phyloP scores from a whole-genome alignment of 2,329 filamentous ascomycete genomes.

The Arthrobotrys megalospora region DNA sequence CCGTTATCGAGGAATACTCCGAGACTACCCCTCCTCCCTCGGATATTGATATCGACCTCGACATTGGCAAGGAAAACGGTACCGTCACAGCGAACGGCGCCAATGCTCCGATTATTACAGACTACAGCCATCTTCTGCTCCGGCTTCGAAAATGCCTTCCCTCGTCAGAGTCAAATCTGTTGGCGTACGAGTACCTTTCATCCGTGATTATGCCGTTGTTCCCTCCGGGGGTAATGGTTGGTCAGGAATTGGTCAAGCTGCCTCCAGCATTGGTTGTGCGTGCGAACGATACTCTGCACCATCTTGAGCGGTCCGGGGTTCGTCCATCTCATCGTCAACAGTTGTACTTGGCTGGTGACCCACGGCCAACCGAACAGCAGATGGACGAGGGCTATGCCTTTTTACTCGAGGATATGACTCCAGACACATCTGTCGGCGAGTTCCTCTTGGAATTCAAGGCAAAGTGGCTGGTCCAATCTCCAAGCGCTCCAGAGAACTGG shows the following conservation, averaged over 20 bases:
- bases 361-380: constrained; percentile 66
- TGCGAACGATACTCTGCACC: constrained; percentile 73
- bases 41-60: constrained; percentile 59
- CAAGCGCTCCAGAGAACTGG: constrained; percentile 76
- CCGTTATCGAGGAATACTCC: constrained; percentile 66
- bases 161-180: constrained; percentile 69
- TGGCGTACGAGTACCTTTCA: constrained; percentile 70
- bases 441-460: constrained; percentile 82
- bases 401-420: constrained; percentile 81
- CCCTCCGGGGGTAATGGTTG: constrained; percentile 71
- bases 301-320: constrained; percentile 68
- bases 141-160: constrained; percentile 75
- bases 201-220: constrained; percentile 74
- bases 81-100: constrained; percentile 52
- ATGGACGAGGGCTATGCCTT: constrained; percentile 72
- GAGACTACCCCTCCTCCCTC: constrained; percentile 63
- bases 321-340: constrained; percentile 71
- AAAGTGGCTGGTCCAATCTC: constrained; percentile 86
- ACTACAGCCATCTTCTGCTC: constrained; percentile 70
- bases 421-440: constrained; percentile 65
- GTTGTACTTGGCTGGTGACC: constrained; percentile 72
- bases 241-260: constrained; percentile 72
- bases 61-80: constrained; percentile 8
- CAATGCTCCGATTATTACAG: constrained; percentile 29
- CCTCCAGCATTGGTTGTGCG: constrained; percentile 68